Conservation (phyloP, 805 yeast species). For the Zygosaccharomyces lentus region DNA sequence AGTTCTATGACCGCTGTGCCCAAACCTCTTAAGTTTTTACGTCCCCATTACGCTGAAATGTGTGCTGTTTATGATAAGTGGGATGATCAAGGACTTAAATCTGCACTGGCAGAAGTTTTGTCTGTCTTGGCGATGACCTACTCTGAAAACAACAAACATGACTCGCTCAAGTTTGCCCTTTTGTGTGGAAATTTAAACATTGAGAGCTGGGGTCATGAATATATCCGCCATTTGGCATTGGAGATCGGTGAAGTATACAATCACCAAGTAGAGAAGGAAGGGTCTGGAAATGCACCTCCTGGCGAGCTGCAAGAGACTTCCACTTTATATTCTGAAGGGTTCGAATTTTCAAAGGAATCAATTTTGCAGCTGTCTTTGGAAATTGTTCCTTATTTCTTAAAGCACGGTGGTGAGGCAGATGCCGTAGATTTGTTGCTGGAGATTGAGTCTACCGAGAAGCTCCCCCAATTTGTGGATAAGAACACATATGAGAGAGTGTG, state of each 20-base stretch:
- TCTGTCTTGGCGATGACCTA: slow-evolving; percentile 95
- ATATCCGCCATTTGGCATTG: slow-evolving; percentile 89
- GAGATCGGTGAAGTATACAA: slow-evolving; percentile 89
- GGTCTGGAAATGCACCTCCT: slow-evolving; percentile 15
- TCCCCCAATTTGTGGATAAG: slow-evolving; percentile 80
- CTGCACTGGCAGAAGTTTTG: slow-evolving; percentile 75
- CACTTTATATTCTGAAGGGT: slow-evolving; percentile 10
- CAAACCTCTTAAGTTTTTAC: slow-evolving; percentile 90
- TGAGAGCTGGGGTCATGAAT: slow-evolving; percentile 97
- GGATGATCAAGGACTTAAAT: slow-evolving; percentile 47
- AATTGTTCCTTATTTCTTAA: slow-evolving; percentile 82
- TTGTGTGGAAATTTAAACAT: slow-evolving; percentile 52
- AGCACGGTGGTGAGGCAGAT: slow-evolving; percentile 97
- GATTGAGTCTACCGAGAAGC: slow-evolving; percentile 77
- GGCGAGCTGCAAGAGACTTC: slow-evolving; percentile 19
- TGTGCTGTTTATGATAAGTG: slow-evolving; percentile 63
- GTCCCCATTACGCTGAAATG: slow-evolving; percentile 78
- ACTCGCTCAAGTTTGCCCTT: slow-evolving; percentile 75
- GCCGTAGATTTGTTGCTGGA: slow-evolving; percentile 92
- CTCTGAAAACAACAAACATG: slow-evolving; percentile 73
- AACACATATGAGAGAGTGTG: slow-evolving; percentile 85
- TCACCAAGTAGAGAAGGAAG: slow-evolving; percentile 42
- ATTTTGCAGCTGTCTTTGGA: slow-evolving; percentile 64
- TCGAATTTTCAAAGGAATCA: slow-evolving; percentile 36
- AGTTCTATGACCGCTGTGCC: slow-evolving; percentile 99